A percentile compares a stretch with the other conserved stretches of the same genome.
Conservation (phyloP, 352 stramenopile species). For the Phytopythium cucurbitacearum region DNA sequence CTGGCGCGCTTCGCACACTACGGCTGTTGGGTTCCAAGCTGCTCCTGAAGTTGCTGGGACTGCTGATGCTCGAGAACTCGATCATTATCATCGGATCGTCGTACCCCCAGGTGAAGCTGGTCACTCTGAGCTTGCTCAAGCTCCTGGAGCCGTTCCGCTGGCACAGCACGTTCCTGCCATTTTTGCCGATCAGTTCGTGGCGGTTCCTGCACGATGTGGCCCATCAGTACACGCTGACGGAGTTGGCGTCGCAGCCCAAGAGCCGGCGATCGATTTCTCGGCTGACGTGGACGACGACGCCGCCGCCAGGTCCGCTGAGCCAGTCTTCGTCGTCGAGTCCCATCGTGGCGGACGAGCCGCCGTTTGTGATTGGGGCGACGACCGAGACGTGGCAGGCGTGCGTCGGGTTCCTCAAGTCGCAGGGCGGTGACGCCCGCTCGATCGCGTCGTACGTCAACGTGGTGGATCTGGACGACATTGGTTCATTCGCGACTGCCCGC, state of each 20-base stretch:
- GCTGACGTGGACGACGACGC: conserved; percentile 8
- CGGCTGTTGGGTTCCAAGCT: conserved; percentile 63
- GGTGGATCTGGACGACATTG: conserved; percentile 58
- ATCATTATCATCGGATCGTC: conserved; percentile 72
- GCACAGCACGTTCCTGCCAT: conserved; percentile 77
- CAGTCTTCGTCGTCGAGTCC: too few relatives aligned
- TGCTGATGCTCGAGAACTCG: conserved; percentile 69
- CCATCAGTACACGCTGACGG: conserved; percentile 46
- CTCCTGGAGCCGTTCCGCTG: conserved; percentile 77
- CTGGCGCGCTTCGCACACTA: conserved; percentile 50
- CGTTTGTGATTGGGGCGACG: conserved; percentile 63
- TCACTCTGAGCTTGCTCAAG: conserved; percentile 62
- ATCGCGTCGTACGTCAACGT: conserved; percentile 63
- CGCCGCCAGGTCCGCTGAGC: not conserved
- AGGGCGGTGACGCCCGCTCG: conserved; percentile 42
- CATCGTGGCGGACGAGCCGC: conserved; percentile 35
- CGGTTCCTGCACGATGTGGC: conserved; percentile 61
- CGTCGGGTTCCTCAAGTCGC: conserved; percentile 37
- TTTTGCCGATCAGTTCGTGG: conserved; percentile 70
- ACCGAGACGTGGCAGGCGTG: conserved; percentile 69
- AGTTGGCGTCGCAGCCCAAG: conserved; percentile 48
- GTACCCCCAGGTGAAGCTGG: conserved; percentile 72
- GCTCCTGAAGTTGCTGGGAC: conserved; percentile 62
- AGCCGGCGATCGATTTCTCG: conserved; percentile 52
- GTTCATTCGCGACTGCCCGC: conserved; percentile 47